Conservation (phyloP, 306 rosid species). For the Prunus fruticosa region DNA sequence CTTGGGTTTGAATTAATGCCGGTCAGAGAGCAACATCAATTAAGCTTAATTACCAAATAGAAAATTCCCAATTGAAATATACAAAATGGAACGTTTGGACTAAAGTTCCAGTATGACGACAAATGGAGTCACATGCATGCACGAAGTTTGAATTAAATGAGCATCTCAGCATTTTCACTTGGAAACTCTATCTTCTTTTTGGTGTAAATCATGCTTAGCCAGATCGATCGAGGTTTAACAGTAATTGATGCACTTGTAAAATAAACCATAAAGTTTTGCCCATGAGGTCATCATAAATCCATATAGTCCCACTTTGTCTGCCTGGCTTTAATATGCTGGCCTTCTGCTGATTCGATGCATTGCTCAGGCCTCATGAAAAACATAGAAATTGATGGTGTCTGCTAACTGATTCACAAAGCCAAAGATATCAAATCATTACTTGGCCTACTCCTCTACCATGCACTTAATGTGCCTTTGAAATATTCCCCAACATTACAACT, state of each 20-base stretch:
- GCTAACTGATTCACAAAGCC: neutral
- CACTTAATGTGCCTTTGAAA: neutral
- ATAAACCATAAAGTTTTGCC: slow-evolving; percentile 1
- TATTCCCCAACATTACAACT: slow-evolving; percentile 2
- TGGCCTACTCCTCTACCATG: slow-evolving; percentile 21
- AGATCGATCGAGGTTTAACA: neutral
- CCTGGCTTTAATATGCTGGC: neutral
- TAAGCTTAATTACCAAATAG: neutral
- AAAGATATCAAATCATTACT: slow-evolving; percentile 7
- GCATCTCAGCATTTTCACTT: neutral
- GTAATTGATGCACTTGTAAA: slow-evolving; percentile 6
- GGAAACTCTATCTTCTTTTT: neutral
- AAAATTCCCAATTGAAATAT: slow-evolving; percentile 25
- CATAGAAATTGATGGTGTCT: slow-evolving; percentile 12
- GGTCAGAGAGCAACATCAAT: neutral
- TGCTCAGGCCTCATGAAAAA: slow-evolving; percentile 6
- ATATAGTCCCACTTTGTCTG: slow-evolving; percentile 11
- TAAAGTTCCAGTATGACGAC: slow-evolving; percentile 21
- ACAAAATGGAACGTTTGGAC: neutral
- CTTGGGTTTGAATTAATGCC: neutral
- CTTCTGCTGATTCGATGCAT: neutral
- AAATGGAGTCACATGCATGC: slow-evolving; percentile 22
- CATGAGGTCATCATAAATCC: neutral
- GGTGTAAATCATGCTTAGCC: neutral
- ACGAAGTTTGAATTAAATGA: slow-evolving; percentile 1